Conservation (phyloP, 306 rosid genomes). For the Abrus precatorius region DNA sequence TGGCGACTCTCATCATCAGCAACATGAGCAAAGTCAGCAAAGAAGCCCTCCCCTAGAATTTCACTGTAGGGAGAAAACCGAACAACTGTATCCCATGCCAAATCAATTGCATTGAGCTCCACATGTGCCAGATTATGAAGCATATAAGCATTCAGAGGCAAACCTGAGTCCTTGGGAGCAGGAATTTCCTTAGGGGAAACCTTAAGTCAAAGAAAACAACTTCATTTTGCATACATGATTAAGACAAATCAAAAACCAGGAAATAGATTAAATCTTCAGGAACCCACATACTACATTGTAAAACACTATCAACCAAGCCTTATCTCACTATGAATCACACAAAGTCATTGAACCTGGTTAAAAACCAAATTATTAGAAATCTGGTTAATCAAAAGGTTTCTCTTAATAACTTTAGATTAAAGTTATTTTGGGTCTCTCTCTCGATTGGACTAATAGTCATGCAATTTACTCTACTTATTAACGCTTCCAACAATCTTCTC, state of each 20-base stretch:
- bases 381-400: too few relatives aligned
- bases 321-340: too few relatives aligned
- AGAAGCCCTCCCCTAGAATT: conserved; percentile 85
- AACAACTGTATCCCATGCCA: conserved; percentile 98
- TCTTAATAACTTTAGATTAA: too few relatives aligned
- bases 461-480: too few relatives aligned
- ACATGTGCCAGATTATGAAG: conserved; percentile 96
- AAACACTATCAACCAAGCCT: too few relatives aligned
- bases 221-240: conserved; percentile 5
- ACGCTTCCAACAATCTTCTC: too few relatives aligned
- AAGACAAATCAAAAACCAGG: neutral
- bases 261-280: neutral
- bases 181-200: conserved; percentile 92
- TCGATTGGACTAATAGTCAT: too few relatives aligned
- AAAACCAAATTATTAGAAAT: too few relatives aligned
- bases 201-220: conserved; percentile 52
- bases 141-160: conserved; percentile 95
- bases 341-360: too few relatives aligned
- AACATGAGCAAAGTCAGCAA: conserved; percentile 93
- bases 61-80: conserved; percentile 81
- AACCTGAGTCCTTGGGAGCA: conserved; percentile 79
- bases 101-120: conserved; percentile 95
- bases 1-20: conserved; percentile 98
- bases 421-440: too few relatives aligned
- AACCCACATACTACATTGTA: neutral